Percentiles rank a stretch among this genome's conserved stretches.
These are phyloP conservation scores for Sporothrix euskadiensis DNA, from an alignment of 2,329 filamentous ascomycete genomes.

Conservation along the genomic window DNA sequence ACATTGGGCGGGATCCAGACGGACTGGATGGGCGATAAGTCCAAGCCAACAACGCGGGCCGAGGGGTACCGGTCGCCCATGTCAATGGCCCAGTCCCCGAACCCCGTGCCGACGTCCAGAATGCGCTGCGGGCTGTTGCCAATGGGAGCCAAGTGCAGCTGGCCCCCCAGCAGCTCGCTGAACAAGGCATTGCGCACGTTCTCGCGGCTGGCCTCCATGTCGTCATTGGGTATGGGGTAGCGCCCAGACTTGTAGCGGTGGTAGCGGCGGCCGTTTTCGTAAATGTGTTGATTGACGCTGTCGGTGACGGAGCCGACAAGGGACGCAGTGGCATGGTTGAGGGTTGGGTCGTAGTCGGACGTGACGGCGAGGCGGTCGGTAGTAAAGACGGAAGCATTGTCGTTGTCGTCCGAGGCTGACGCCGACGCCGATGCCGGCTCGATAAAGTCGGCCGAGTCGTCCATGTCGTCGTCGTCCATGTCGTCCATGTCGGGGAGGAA, in stretches of 20 bases:
- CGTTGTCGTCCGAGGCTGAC: conserved; percentile 7
- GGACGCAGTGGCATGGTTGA: conserved; percentile 36
- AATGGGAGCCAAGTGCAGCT: conserved; percentile 54
- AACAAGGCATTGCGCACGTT: conserved; percentile 55
- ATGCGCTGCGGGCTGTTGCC: conserved; percentile 33
- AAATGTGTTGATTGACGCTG: conserved; percentile 42
- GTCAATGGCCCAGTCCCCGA: conserved; percentile 37
- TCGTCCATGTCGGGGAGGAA: conserved; percentile 15
- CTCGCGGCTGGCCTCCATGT: conserved; percentile 48
- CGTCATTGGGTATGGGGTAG: conserved; percentile 44
- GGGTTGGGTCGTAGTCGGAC: conserved; percentile 45
- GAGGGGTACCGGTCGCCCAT: conserved; percentile 34
- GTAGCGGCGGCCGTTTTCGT: conserved; percentile 43
- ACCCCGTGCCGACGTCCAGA: conserved; percentile 38
- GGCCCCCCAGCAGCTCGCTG: conserved; percentile 49
- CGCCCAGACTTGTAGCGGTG: conserved; percentile 36
- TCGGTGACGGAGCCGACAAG: conserved; percentile 45
- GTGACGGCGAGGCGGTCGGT: conserved; percentile 36
- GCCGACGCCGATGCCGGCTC: conserved; percentile 30
- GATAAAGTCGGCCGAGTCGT: conserved; percentile 31
- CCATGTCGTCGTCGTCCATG: conserved; percentile 24
- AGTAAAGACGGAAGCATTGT: conserved; percentile 27
- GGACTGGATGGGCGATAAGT: conserved; percentile 49
- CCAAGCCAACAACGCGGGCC: conserved; percentile 48
- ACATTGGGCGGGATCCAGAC: conserved; percentile 47